Evolutionary conservation across 2,329 filamentous ascomycete genomes (phyloP).

Genomic region (Fusarium ambrosium): DNA sequence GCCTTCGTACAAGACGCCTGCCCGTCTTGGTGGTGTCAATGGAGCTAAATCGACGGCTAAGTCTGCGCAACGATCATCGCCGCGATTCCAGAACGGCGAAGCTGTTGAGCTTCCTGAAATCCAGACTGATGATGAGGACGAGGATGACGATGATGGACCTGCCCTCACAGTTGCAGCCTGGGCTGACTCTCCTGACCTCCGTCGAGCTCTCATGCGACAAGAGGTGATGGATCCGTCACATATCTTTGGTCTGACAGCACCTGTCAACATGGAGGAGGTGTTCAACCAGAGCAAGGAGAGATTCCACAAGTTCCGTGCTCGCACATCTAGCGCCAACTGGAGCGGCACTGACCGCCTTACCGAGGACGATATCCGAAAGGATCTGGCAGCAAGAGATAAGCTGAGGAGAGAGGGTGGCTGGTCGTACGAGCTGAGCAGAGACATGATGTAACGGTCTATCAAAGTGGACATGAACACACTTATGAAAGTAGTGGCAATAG

Average conservation of each 20-base stretch:
- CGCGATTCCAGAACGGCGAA: slow-evolving; percentile 89
- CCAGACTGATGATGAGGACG: slow-evolving; percentile 92
- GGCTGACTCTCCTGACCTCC: slow-evolving; percentile 89
- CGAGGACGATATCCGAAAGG: slow-evolving; percentile 86
- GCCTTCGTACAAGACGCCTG: slow-evolving; percentile 77
- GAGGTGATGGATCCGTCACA: slow-evolving; percentile 86
- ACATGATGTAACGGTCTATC: slow-evolving; percentile 54
- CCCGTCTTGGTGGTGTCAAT: slow-evolving; percentile 61
- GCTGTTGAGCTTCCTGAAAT: slow-evolving; percentile 95
- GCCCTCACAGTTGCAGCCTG: slow-evolving; percentile 75
- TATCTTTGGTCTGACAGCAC: slow-evolving; percentile 90
- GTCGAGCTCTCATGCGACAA: slow-evolving; percentile 81
- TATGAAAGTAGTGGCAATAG: slow-evolving; percentile 21
- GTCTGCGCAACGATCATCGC: slow-evolving; percentile 76
- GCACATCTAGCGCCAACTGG: slow-evolving; percentile 97
- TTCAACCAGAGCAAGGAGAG: slow-evolving; percentile 91
- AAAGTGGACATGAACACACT: slow-evolving; percentile 31
- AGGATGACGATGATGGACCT: slow-evolving; percentile 76
- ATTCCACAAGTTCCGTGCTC: slow-evolving; percentile 87
- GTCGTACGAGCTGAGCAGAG: slow-evolving; percentile 74
- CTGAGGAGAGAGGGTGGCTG: slow-evolving; percentile 88
- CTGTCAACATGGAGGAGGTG: slow-evolving; percentile 95
- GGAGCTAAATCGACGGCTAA: slow-evolving; percentile 71
- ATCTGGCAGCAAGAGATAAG: slow-evolving; percentile 83
- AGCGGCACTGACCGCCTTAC: slow-evolving; percentile 84